Base-by-base conservation (phyloP, 495 filamentous ascomycete species). In the Cenococcum geophilum region DNA sequence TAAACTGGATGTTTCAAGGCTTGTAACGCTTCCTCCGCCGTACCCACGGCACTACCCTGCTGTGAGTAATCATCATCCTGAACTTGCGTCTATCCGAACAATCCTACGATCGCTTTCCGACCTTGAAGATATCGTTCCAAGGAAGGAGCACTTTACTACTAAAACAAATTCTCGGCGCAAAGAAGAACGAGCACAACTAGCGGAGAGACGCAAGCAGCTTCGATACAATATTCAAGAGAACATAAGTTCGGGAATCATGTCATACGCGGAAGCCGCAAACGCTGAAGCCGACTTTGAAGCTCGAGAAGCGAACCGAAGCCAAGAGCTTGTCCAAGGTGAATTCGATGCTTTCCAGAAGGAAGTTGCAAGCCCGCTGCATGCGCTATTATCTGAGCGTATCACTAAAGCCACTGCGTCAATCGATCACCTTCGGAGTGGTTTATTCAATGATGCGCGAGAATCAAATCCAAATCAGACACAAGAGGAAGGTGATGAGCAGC, bases 21-120 rank as follows among this genome's bases (percentile, higher is more conserved):
- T 98, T 0, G 86, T 98, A 0, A 98, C 93, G 0, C 78, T 98
- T 1, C 93, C 95, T 8, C 93, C 90, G 5, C 89, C 93, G 1
- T 97, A 92, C 71, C 93, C 93, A 1, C 83, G 91, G 16, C 90
- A 97, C 71, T 86, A 97, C 68, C 93, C 93, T 12, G 93, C 93
- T 5, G 88, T 97, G 52, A 96, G 95, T 71, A 98, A 98, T 68
- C 90, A 84, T 68, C 93, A 98, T 70, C 93, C 93, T 0, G 86
- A 93, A 57, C 80, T 98, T 9, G 80, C 91, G 0, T 78, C 86
- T 0, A 89, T 90, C 23, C 83, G 93, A 36, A 85, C 79, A 8
- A 76, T 84, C 0, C 87, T 96, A 18, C 86, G 95, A 14, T 78
- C 80, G 0, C 78, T 97, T 20, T 87, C 84, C 61, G 89, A 97